Base-by-base conservation (phyloP, 805 yeast species). In the Hanseniaspora jakobsenii region DNA sequence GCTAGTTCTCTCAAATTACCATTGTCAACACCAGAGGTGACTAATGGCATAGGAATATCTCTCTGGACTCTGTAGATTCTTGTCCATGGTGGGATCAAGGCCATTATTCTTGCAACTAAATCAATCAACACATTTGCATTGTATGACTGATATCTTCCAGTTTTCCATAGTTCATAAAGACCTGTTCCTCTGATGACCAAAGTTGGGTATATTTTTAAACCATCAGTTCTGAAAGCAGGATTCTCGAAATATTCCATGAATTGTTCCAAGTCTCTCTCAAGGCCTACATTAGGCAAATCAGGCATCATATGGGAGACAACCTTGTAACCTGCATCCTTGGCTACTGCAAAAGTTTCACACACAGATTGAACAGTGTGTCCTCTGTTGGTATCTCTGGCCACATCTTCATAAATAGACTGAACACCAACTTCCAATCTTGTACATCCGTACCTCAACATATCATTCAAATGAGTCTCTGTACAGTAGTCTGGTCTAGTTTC, bases 231-330 rank as follows among this genome's bases (percentile, higher is more conserved):
- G 64, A 91, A 91, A 23, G 77, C 94, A 1, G 98, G 98, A 60
- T 84, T 91, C 55, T 89, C 97, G 59, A 91, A 91, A 66, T 91
- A 91, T 61, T 91, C 98, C 56, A 80, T 76, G 59, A 91, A 91
- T 65, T 91, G 98, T 57, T 86, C 95, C 48, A 89, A 66, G 60
- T 91, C 98, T 60, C 98, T 75, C 64, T 91, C 98, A 94, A 89
- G 84, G 16, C 97, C 98, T 48, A 91, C 96, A 57, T 91, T 91
- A 14, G 98, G 98, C 55, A 91, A 70, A 67, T 91, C 98, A 13
- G 98, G 98, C 98, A 91, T 91, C 98, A 91, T 91, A 65, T 91
- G 98, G 52, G 94, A 78, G 19, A 91, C 98, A 44, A 91, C 94
- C 60, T 91, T 91, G 64, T 87, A 91, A 12, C 98, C 98, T 1